Evolutionary conservation across 768 basidiomycete genomes (phyloP), one percentile per base, ranked within the genome.

Genomic region (Multifurca ochricompacta): DNA sequence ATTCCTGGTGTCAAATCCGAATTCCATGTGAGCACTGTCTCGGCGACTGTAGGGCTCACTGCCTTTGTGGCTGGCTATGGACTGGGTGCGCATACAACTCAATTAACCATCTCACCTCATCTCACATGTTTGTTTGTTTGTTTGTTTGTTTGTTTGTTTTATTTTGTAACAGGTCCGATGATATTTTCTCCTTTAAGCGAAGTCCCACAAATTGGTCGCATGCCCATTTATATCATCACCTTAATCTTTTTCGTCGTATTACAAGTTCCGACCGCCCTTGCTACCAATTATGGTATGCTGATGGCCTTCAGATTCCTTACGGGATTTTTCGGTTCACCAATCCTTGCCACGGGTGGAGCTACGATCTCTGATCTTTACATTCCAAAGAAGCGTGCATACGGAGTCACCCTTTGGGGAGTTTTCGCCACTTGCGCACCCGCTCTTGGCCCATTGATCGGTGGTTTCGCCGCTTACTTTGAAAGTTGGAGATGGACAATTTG

Each of bases 401-500:
- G 61, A 6, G 59, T 67, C 48, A 66, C 64, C 1, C 27, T 68
- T 21, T 68, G 65, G 65, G 63, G 62, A 6, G 37, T 66, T 8
- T 67, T 66, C 28, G 67, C 67, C 8, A 53, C 65, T 7, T 59
- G 47, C 10, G 69, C 65, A 10, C 70, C 69, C 4, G 64, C 65
- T 44, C 60, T 66, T 6, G 69, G 70, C 0, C 70, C 70, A 3
- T 58, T 69, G 1, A 58, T 69, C 11, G 69, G 69, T 25, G 66
- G 69, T 4, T 71, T 70, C 48, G 67, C 67, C 1, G 67, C 65
- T 3, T 63, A 69, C 48, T 61, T 57, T 6, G 51, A 71, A 34
- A 53, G 61, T 7, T 71, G 69, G 70, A 59, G 59, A 13, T 71
- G 70, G 69, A 68, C 69, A 9, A 64, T 68, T 44, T 67, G 66